phyloP scores from a whole-genome alignment of 1,284 basidiomycete genomes.

The Cryptococcus sp. region DNA sequence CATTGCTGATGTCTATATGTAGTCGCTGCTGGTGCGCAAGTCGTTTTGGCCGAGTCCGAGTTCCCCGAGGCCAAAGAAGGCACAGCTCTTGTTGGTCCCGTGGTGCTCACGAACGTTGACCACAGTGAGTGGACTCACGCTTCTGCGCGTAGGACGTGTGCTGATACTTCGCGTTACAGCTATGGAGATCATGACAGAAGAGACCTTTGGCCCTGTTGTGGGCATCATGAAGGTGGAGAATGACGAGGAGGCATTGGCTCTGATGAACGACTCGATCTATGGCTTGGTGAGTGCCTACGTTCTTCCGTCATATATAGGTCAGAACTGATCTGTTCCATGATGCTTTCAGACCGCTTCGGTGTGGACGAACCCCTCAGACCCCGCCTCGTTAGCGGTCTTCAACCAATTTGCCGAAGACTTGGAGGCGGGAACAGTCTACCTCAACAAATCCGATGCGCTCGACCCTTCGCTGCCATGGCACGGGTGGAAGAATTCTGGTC shows the following conservation, averaged over 20 bases:
- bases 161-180: conserved; percentile 53
- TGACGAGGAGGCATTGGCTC: conserved; percentile 71
- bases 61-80: conserved; percentile 71
- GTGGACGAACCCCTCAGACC: conserved; percentile 77
- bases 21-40: conserved; percentile 76
- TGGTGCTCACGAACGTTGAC: conserved; percentile 82
- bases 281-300: conserved; percentile 60
- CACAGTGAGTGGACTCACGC: conserved; percentile 65
- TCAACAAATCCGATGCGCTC: conserved; percentile 86
- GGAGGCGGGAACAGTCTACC: conserved; percentile 84
- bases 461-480: conserved; percentile 93
- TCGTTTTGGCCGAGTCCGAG: conserved; percentile 69
- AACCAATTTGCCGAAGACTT: conserved; percentile 69
- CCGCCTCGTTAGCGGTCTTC: conserved; percentile 64
- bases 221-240: conserved; percentile 79
- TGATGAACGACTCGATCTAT: conserved; percentile 97
- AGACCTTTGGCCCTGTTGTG: conserved; percentile 84
- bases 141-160: neutral
- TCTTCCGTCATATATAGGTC: neutral
- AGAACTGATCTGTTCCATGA: neutral
- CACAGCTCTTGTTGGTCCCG: conserved; percentile 82
- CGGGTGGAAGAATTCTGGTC: conserved; percentile 88
- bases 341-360: conserved; percentile 70
- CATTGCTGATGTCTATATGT: neutral
- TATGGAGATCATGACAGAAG: conserved; percentile 88